These are phyloP conservation scores for Coemansia guatemalensis DNA, from an alignment of 192 early-diverging fungal species.

Conservation along the genomic window DNA sequence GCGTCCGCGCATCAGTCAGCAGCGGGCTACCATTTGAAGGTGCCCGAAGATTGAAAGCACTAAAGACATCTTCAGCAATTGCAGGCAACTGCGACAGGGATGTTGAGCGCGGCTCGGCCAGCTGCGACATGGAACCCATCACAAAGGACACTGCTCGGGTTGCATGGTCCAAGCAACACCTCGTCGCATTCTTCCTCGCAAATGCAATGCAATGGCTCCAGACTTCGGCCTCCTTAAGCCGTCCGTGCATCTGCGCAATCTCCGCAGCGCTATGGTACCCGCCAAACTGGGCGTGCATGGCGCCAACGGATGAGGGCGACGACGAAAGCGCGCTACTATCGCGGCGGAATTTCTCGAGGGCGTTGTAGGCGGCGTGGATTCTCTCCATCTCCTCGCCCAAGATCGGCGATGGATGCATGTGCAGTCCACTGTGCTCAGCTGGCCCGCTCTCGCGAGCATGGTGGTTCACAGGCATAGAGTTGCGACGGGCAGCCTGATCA, in stretches of 20 bases:
- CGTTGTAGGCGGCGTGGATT: slow-evolving; percentile 36
- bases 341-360: slow-evolving; percentile 38
- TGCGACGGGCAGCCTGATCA: slow-evolving; percentile 33
- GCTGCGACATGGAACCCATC: slow-evolving; percentile 6
- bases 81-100: slow-evolving; percentile 15
- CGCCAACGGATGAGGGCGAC: neutral
- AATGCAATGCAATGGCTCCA: slow-evolving; percentile 29
- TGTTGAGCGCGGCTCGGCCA: slow-evolving; percentile 1
- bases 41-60: slow-evolving; percentile 27
- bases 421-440: neutral
- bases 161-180: slow-evolving; percentile 27
- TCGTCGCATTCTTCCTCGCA: slow-evolving; percentile 13
- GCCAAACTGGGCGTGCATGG: slow-evolving; percentile 14
- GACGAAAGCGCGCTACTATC: slow-evolving; percentile 5
- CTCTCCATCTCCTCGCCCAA: slow-evolving; percentile 16
- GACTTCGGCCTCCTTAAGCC: slow-evolving; percentile 21
- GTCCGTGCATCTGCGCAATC: slow-evolving; percentile 41
- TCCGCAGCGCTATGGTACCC: slow-evolving; percentile 32
- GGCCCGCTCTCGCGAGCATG: neutral
- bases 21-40: slow-evolving; percentile 8
- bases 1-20: slow-evolving; percentile 4
- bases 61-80: slow-evolving; percentile 35
- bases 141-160: slow-evolving; percentile 31
- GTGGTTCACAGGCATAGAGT: slow-evolving; percentile 37
- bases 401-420: neutral